phyloP scores from a whole-genome alignment of 345 rosid genomes.

The Eucalyptus guilfoylei region DNA sequence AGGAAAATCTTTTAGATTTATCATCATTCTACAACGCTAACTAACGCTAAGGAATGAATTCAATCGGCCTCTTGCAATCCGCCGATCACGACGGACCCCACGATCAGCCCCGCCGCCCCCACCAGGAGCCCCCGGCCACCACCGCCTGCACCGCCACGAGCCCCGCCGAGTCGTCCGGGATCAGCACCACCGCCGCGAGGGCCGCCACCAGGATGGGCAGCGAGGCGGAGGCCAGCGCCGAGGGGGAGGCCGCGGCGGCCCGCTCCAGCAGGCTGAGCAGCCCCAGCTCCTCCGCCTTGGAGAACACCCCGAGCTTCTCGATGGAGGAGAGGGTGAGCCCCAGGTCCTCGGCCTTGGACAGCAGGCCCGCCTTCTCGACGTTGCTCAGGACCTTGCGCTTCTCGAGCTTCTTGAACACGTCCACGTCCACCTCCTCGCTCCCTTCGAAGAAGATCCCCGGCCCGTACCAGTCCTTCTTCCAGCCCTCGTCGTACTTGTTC shows the following conservation, averaged over 20 bases:
- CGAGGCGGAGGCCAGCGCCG: slow-evolving; percentile 64
- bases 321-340: slow-evolving; percentile 79
- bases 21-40: not conserved
- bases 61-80: slow-evolving; percentile 89
- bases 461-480: slow-evolving; percentile 92
- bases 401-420: slow-evolving; percentile 91
- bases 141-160: slow-evolving; percentile 56
- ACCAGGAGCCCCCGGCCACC: slow-evolving; percentile 52
- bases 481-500: slow-evolving; percentile 50
- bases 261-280: slow-evolving; percentile 75
- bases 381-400: slow-evolving; percentile 76
- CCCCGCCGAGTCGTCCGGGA: slow-evolving; percentile 75
- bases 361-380: slow-evolving; percentile 73
- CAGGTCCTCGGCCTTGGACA: slow-evolving; percentile 71
- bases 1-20: not conserved
- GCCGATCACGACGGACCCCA: slow-evolving; percentile 67
- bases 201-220: slow-evolving; percentile 76
- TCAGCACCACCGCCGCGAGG: slow-evolving; percentile 43
- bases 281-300: slow-evolving; percentile 90
- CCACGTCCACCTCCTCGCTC: slow-evolving; percentile 70
- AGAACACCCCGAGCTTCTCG: slow-evolving; percentile 73
- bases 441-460: slow-evolving; percentile 85
- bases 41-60: not conserved
- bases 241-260: slow-evolving; percentile 42
- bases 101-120: slow-evolving; percentile 63